Percentiles rank a stretch among this genome's conserved stretches.
Conservation (phyloP, 495 filamentous ascomycete genomes). For the Penicillium canariense region DNA sequence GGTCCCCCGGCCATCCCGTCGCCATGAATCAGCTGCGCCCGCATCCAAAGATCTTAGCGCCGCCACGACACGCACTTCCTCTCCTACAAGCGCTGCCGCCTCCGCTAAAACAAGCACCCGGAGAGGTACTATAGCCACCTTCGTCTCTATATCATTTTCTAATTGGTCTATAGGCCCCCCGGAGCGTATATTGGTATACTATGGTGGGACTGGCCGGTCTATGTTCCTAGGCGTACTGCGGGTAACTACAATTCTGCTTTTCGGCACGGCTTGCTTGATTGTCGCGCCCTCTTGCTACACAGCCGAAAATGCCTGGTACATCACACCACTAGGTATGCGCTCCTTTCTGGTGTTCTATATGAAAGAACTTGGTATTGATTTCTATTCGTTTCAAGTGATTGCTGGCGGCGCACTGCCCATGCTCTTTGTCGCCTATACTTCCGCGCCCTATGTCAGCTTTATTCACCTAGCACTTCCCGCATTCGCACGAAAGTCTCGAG, state of each 20-base stretch:
- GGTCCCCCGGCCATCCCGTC: conserved; percentile 22
- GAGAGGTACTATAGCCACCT: conserved; percentile 27
- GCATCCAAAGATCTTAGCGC: conserved; percentile 23
- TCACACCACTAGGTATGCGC: conserved; percentile 43
- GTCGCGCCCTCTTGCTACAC: conserved; percentile 58
- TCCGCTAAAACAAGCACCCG: conserved; percentile 29
- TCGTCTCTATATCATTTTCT: background rate
- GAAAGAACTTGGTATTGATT: background rate
- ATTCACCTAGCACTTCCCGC: conserved; percentile 67
- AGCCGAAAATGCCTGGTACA: conserved; percentile 45
- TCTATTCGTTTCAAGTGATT: conserved; percentile 41
- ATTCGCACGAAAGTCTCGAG: conserved; percentile 66
- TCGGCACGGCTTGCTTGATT: conserved; percentile 59
- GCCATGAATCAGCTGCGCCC: conserved; percentile 18
- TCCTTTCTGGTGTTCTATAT: background rate
- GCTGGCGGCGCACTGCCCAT: conserved; percentile 62
- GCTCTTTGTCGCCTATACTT: conserved; percentile 61
- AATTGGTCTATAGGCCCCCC: conserved; percentile 31
- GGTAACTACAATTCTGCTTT: conserved; percentile 67
- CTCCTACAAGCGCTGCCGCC: conserved; percentile 20
- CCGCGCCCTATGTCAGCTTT: conserved; percentile 68
- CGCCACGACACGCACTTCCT: conserved; percentile 10
- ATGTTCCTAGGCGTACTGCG: conserved; percentile 68
- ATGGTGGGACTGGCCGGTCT: conserved; percentile 64
- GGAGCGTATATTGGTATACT: conserved; percentile 67